Conservation (phyloP, 768 basidiomycete species). For the Tephrocybe sp. region DNA sequence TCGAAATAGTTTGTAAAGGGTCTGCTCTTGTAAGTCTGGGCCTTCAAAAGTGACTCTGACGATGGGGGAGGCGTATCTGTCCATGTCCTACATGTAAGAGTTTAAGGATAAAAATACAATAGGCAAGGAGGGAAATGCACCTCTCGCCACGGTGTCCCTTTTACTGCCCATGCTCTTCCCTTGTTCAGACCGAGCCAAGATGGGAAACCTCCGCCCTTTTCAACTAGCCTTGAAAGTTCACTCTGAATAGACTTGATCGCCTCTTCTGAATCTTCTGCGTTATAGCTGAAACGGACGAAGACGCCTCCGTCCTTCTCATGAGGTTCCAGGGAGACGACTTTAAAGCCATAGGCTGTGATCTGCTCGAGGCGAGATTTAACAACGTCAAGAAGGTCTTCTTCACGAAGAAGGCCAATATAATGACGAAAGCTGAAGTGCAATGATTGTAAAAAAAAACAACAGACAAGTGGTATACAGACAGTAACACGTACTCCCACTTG, state of each 20-base stretch:
- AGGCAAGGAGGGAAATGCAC: constrained; percentile 32
- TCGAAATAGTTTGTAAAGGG: constrained; percentile 72
- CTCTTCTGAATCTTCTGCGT: constrained; percentile 29
- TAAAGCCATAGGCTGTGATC: constrained; percentile 56
- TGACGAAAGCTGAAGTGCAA: constrained; percentile 50
- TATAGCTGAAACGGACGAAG: constrained; percentile 73
- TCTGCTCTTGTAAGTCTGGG: constrained; percentile 79
- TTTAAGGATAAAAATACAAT: not conserved
- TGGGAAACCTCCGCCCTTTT: constrained; percentile 52
- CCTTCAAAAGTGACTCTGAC: constrained; percentile 86
- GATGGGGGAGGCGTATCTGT: constrained; percentile 70
- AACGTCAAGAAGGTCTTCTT: constrained; percentile 51
- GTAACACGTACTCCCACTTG: constrained; percentile 66
- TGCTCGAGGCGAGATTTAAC: constrained; percentile 47
- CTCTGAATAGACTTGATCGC: constrained; percentile 48
- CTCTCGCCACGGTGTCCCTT: constrained; percentile 80
- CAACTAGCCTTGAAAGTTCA: constrained; percentile 40
- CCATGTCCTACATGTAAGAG: constrained; percentile 65
- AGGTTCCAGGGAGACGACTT: constrained; percentile 60
- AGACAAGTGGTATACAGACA: not conserved
- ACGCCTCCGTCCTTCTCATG: constrained; percentile 83
- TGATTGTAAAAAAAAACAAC: constrained; percentile 8
- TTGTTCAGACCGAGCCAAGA: constrained; percentile 56
- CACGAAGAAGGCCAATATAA: constrained; percentile 57
- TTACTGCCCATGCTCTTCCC: constrained; percentile 68